A percentile compares a stretch with the other conserved stretches of the same genome.
Evolutionary conservation across 2,329 filamentous ascomycete species (phyloP).

Genomic region (Cordyceps pruinosa): DNA sequence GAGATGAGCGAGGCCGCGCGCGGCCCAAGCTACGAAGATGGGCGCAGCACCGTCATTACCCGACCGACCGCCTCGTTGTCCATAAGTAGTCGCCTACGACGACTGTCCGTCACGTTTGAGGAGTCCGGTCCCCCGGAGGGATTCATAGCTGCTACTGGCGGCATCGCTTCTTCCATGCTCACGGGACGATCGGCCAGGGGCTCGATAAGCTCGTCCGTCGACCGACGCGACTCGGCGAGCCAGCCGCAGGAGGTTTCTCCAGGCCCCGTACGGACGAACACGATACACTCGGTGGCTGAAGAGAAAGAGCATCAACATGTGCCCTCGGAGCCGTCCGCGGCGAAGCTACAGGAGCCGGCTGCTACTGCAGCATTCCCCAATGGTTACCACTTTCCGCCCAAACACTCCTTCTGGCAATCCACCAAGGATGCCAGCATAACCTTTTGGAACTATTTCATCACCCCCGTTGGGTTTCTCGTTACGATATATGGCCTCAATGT

Average conservation of each 20-base stretch:
- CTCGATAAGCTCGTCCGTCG: constrained; percentile 17
- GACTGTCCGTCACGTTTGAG: constrained; percentile 32
- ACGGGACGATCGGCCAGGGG: constrained; percentile 17
- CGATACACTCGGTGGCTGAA: constrained; percentile 17
- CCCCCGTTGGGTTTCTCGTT: constrained; percentile 68
- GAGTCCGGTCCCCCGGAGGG: constrained; percentile 40
- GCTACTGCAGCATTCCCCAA: constrained; percentile 46
- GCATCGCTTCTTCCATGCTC: constrained; percentile 36
- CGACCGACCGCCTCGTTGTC: constrained; percentile 26
- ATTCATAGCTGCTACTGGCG: constrained; percentile 41
- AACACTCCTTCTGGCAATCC: constrained; percentile 52
- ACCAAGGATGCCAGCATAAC: constrained; percentile 50
- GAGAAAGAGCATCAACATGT: constrained; percentile 14
- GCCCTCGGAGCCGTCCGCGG: background rate
- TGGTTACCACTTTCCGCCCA: constrained; percentile 59
- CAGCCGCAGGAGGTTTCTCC: background rate
- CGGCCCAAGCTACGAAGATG: background rate
- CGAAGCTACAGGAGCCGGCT: constrained; percentile 19
- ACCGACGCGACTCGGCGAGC: constrained; percentile 14
- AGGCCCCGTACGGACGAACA: constrained; percentile 19
- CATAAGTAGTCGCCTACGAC: constrained; percentile 26
- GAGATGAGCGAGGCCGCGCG: constrained; percentile 5
- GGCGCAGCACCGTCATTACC: constrained; percentile 14
- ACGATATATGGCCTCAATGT: constrained; percentile 76
- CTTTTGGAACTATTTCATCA: constrained; percentile 68